Evolutionary conservation across 2,329 filamentous ascomycete species (phyloP).

Genomic region (Pleochaeta shiraiana): DNA sequence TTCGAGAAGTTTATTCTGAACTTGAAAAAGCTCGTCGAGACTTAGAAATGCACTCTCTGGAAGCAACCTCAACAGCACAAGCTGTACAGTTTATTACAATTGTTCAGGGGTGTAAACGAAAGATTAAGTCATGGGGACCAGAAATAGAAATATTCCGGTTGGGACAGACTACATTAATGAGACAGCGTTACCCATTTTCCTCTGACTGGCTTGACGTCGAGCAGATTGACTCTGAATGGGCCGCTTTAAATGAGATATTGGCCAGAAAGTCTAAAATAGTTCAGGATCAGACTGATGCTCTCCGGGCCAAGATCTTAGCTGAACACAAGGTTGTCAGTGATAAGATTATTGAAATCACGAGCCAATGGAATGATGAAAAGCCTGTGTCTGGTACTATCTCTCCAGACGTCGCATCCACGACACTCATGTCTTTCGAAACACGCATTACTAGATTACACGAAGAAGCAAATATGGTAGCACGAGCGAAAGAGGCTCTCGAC

Average conservation of each 20-base stretch:
- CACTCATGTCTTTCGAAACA: constrained; percentile 60
- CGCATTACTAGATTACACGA: constrained; percentile 69
- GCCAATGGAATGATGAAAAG: constrained; percentile 90
- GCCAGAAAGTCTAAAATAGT: constrained; percentile 88
- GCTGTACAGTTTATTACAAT: constrained; percentile 98
- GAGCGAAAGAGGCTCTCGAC: constrained; percentile 91
- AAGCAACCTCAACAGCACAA: constrained; percentile 87
- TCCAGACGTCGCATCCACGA: constrained; percentile 68
- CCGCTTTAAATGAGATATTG: constrained; percentile 76
- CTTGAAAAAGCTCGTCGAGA: constrained; percentile 79
- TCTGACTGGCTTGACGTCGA: constrained; percentile 90
- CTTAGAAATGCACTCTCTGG: constrained; percentile 76
- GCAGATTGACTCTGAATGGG: constrained; percentile 93
- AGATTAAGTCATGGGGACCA: constrained; percentile 82
- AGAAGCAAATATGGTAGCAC: constrained; percentile 83
- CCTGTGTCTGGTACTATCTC: constrained; percentile 88
- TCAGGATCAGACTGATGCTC: constrained; percentile 83
- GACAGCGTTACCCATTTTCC: constrained; percentile 86
- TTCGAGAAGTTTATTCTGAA: constrained; percentile 81
- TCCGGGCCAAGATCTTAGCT: constrained; percentile 83
- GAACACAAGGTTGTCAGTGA: constrained; percentile 83
- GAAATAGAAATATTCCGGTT: constrained; percentile 94
- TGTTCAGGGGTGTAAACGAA: constrained; percentile 87
- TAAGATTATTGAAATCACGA: constrained; percentile 67
- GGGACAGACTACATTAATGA: constrained; percentile 75